phyloP scores from a whole-genome alignment of 176 grass and related monocot genomes.

The Carex kokanica region DNA sequence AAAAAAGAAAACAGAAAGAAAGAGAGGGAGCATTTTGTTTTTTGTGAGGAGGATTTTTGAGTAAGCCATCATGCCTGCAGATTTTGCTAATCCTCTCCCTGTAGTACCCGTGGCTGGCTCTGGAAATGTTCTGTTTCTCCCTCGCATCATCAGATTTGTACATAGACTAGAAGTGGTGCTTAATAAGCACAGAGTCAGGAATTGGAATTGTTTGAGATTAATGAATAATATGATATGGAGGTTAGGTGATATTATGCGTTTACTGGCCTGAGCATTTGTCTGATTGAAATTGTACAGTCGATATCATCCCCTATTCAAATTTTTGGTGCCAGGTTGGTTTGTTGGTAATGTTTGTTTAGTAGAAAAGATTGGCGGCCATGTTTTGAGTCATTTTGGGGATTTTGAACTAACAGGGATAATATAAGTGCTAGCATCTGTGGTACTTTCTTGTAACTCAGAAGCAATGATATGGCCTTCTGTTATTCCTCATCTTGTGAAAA shows the following conservation, averaged over 20 bases:
- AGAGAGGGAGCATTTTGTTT: slow-evolving; percentile 18
- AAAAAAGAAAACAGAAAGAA: neutral
- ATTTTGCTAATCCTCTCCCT: slow-evolving; percentile 19
- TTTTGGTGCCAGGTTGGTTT: neutral
- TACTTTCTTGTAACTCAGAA: neutral
- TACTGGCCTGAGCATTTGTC: neutral
- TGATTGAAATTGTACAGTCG: neutral
- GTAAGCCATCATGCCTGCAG: slow-evolving; percentile 25
- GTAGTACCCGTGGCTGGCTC: slow-evolving; percentile 13
- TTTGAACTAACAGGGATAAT: neutral
- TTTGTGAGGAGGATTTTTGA: slow-evolving; percentile 26
- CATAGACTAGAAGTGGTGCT: slow-evolving; percentile 20
- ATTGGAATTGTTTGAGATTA: slow-evolving; percentile 27
- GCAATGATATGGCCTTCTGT: neutral
- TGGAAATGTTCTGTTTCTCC: slow-evolving; percentile 29
- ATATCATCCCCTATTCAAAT: neutral
- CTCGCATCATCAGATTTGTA: slow-evolving; percentile 23
- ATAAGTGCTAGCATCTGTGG: neutral
- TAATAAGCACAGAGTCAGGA: slow-evolving; percentile 13
- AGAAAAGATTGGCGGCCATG: neutral
- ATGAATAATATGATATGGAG: slow-evolving; percentile 26
- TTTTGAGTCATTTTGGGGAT: neutral
- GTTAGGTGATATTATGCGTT: slow-evolving; percentile 10
- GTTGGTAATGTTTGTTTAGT: neutral
- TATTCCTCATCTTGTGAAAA: neutral